Conservation (phyloP, 208 protist species). For the Trypanosoma melophagium region DNA sequence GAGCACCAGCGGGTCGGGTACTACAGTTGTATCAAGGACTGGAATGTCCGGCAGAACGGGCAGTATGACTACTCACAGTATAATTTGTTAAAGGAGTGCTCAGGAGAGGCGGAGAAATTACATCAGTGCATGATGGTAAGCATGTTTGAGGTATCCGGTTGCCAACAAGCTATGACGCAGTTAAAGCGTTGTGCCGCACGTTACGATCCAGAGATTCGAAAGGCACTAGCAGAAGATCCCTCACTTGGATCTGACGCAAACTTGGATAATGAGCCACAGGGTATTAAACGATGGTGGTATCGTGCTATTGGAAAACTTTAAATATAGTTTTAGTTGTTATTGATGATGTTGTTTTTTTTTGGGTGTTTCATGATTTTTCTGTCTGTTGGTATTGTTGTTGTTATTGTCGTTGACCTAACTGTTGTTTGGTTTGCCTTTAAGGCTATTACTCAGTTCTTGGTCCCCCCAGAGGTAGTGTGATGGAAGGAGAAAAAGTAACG, state of each 20-base stretch:
- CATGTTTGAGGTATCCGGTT: conserved; percentile 82
- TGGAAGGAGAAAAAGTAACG: too few species aligned
- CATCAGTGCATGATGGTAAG: conserved; percentile 91
- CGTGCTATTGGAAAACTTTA: conserved; percentile 83
- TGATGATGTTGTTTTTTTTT: background rate
- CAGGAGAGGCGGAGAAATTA: conserved; percentile 70
- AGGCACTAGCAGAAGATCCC: conserved; percentile 56
- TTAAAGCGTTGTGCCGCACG: conserved; percentile 76
- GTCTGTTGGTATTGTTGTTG: background rate
- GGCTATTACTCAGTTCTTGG: too few species aligned
- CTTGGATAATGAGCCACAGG: conserved; percentile 53
- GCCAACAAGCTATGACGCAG: conserved; percentile 65
- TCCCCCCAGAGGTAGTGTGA: too few species aligned
- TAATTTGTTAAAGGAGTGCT: conserved; percentile 53
- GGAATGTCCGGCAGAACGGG: conserved; percentile 39
- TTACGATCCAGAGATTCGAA: conserved; percentile 49
- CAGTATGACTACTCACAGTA: conserved; percentile 66
- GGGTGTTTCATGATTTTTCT: background rate
- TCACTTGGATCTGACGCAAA: conserved; percentile 38
- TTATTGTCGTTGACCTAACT: too few species aligned
- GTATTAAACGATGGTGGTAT: conserved; percentile 69
- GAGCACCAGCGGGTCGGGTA: conserved; percentile 63
- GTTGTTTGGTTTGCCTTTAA: too few species aligned
- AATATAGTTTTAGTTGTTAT: conserved; percentile 5
- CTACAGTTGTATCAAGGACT: conserved; percentile 83